Evolutionary conservation across 257 asterid genomes (phyloP).

Genomic region (Sherardia arvensis): DNA sequence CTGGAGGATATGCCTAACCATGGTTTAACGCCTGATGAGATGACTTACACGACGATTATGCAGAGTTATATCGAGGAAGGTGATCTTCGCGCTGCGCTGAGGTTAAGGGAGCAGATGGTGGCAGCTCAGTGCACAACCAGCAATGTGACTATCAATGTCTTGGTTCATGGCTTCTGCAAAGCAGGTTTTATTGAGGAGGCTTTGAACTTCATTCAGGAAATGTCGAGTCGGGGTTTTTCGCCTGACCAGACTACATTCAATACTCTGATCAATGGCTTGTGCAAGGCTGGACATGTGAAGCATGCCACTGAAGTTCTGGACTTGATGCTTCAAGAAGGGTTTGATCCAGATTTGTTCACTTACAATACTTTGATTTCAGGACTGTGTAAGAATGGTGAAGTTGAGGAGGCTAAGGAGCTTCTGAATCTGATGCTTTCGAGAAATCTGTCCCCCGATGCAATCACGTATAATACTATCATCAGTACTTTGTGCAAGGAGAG

Average conservation of each 20-base stretch:
- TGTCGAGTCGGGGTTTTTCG: constrained; percentile 53
- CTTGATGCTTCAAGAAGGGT: constrained; percentile 75
- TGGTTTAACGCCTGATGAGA: constrained; percentile 73
- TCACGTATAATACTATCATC: constrained; percentile 69
- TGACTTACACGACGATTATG: constrained; percentile 79
- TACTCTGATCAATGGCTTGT: constrained; percentile 69
- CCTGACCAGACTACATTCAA: constrained; percentile 74
- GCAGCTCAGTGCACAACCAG: constrained; percentile 49
- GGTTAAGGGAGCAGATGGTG: constrained; percentile 72
- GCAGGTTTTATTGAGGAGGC: constrained; percentile 65
- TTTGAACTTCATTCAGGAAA: constrained; percentile 52
- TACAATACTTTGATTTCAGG: constrained; percentile 72
- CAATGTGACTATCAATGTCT: constrained; percentile 55
- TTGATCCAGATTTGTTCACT: constrained; percentile 68
- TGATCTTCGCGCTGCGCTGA: constrained; percentile 63
- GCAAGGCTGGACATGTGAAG: constrained; percentile 66
- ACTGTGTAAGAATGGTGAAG: constrained; percentile 62
- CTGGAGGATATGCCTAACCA: constrained; percentile 86
- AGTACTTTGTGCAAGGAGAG: constrained; percentile 72
- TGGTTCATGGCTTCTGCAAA: constrained; percentile 80
- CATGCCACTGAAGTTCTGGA: constrained; percentile 76
- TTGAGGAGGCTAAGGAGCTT: constrained; percentile 61
- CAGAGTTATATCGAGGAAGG: constrained; percentile 85
- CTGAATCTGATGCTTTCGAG: constrained; percentile 67
- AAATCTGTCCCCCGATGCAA: constrained; percentile 57